Base-by-base conservation (phyloP, 306 rosid genomes). In the Malus sylvestris region DNA sequence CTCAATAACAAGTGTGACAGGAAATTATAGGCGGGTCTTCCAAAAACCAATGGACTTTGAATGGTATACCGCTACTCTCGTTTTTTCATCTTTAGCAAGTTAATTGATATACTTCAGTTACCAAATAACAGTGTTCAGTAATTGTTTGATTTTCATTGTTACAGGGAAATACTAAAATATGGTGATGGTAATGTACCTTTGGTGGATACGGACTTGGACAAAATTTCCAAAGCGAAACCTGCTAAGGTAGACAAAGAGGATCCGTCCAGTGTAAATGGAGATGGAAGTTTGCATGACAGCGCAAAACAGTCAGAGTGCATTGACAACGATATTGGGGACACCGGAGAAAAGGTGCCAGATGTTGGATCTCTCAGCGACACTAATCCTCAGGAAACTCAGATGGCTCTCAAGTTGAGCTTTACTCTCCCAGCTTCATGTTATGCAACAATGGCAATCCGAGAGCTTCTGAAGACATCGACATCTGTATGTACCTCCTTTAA, bases 371-470 rank as follows among this genome's bases (percentile, higher is more conserved):
- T 52, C 10, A 3, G 74, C 61, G 78, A 52, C 70, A 67, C 88
- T 79, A 76, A 62, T 78, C 79, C 86, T 52, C 90, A 86, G 80
- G 88, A 86, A 68, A 70, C 92, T 49, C 96, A 92, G 40, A 78
- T 59, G 73, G 99, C 98, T 83, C 91, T 95, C 72, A 91, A 92
- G 85, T 76, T 95, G 81, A 89, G 87, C 82, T 89, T 95, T 69
- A 95, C 92, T 67, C 97, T 95, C 74, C 97, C 99, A 23, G 53
- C 99, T 61, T 95, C 99, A 8, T 90, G 96, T 82, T 95, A 95
- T 75, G 99, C 99, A 52, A 95, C 99, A 30, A 90, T 92, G 97
- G 98, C 98, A 70, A 88, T 92, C 88, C 87, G 98, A 86, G 98
- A 95, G 90, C 91, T 95, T 79, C 86, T 95, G 75, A 95, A 95